Percentiles rank a stretch among this genome's conserved stretches.
phyloP scores from a whole-genome alignment of 164 flowering plant genomes.

The Umbilicus rupestris region DNA sequence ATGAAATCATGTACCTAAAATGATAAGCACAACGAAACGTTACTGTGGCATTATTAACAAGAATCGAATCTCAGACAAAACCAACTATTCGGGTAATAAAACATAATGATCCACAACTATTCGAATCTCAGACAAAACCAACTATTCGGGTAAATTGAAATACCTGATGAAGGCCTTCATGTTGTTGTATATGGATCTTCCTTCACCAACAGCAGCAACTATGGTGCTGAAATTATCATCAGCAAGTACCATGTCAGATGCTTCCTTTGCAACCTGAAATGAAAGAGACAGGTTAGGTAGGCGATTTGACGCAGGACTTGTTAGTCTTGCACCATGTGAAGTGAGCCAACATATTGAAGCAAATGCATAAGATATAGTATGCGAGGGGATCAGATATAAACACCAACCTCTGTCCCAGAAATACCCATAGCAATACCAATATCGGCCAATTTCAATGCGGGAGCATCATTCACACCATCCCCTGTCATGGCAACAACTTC shows the following conservation, averaged over 20 bases:
- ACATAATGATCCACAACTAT: no score
- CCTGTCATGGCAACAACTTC: conserved; percentile 98
- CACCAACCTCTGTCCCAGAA: conserved; percentile 82
- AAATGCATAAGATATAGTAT: not conserved
- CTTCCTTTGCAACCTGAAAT: conserved; percentile 92
- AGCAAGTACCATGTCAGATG: conserved; percentile 95
- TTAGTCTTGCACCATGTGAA: no score
- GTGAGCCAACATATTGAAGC: not conserved
- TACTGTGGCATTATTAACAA: no score
- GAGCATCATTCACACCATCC: conserved; percentile 92
- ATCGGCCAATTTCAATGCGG: conserved; percentile 88
- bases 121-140: not conserved
- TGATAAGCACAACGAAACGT: not conserved
- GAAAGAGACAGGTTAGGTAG: not conserved
- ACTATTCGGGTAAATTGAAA: not conserved
- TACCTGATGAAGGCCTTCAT: conserved; percentile 96
- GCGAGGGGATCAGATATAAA: conserved; percentile 5
- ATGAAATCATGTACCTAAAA: conserved; percentile 89
- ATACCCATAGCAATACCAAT: conserved; percentile 99
- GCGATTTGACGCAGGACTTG: no score
- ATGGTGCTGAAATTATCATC: conserved; percentile 96
- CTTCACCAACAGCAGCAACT: conserved; percentile 92
- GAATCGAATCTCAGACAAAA: not conserved
- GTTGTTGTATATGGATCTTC: conserved; percentile 90
- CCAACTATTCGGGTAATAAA: not conserved